Base-by-base conservation (phyloP, 352 stramenopile species). In the Achlya hypogyna region DNA sequence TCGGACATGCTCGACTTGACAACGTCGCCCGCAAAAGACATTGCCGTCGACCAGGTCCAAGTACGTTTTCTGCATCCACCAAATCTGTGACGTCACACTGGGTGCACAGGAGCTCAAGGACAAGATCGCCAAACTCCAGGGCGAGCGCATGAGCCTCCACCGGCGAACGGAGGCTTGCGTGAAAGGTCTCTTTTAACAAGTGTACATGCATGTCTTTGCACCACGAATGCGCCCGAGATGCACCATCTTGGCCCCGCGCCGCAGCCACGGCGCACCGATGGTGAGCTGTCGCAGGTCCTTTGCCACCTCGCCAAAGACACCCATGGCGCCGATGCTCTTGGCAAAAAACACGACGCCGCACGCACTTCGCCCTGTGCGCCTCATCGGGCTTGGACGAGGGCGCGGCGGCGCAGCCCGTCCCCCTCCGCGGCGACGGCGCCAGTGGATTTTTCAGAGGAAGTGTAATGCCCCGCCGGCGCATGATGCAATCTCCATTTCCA, bases 1-100 rank as follows among this genome's bases (percentile, higher is more conserved):
- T 80, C 84, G 8, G 83, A 94, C 69, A 91, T 94, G 82, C 88
- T 85, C 51, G 91, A 94, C 63, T 80, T 94, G 64, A 94, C 86
- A 35, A 81, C 84, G 6, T 78, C 73, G 16, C 83, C 86, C 27
- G 88, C 80, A 6, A 92, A 82, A 62, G 86, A 94, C 51, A 67
- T 67, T 58, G 60, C 29, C 16, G 38, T 35, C 40, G 60, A 67
- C 31, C 40, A 59, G 8, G 51, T 67, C 23, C 60, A 67, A 34
- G 60, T 67, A 34, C 18, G 22, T 49, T 10, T 34, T 16, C 29
- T 56, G 18, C 49, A 20, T 56, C 31, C 2, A 10, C 38, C 38
- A 45, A 12, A 20, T 56, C 4, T 56, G 12, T 56, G 2, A 56
- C 49, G 25, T n/a, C n/a, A n/a, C n/a, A n/a, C n/a, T n/a, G 6